Evolutionary conservation across 306 rosid species (phyloP).

Genomic region (Quercus robur): DNA sequence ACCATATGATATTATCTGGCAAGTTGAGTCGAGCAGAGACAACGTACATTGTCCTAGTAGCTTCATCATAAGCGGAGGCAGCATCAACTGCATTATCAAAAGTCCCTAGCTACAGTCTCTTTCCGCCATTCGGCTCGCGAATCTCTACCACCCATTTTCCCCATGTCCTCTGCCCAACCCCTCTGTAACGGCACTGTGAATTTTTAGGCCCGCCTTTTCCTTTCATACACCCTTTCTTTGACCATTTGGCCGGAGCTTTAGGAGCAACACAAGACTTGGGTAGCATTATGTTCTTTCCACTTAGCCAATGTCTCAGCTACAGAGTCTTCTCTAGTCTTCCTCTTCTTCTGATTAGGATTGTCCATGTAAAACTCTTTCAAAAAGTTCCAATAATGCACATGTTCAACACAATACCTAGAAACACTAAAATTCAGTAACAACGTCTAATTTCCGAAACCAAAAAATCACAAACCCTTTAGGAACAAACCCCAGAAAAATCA

Average conservation of each 20-base stretch:
- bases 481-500: no score
- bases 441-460: no score
- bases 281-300: conserved; percentile 63
- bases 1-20: no score
- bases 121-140: conserved; percentile 70
- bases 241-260: conserved; percentile 70
- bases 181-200: conserved; percentile 64
- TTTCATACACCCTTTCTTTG: conserved; percentile 97
- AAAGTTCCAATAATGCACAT: background rate
- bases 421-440: no score
- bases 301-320: conserved; percentile 67
- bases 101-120: conserved; percentile 78
- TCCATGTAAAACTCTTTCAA: conserved; percentile 13
- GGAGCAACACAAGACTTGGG: conserved; percentile 27
- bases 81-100: conserved; percentile 65
- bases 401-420: background rate
- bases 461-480: no score
- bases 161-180: conserved; percentile 98
- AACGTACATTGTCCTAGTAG: conserved; percentile 89
- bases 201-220: conserved; percentile 95
- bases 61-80: conserved; percentile 76
- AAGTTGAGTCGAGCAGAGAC: conserved; percentile 68
- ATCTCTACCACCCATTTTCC: conserved; percentile 96
- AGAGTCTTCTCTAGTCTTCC: conserved; percentile 56
- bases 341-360: conserved; percentile 36